A percentile compares a stretch with the other conserved stretches of the same genome.
phyloP scores from a whole-genome alignment of 768 basidiomycete species.

The Rhodotorula paludigena region DNA sequence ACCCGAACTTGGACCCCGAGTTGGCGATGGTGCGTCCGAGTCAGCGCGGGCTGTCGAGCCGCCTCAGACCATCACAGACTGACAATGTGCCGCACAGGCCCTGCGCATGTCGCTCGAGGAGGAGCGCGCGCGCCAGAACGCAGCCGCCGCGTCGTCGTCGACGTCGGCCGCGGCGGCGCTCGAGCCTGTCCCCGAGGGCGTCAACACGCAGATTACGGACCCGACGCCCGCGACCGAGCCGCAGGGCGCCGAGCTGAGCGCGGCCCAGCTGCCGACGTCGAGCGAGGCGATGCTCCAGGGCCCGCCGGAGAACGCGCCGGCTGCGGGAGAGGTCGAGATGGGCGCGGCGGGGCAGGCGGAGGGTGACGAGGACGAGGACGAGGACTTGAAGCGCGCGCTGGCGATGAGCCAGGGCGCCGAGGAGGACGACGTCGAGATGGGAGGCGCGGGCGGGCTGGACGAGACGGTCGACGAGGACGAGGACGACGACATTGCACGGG shows the following conservation, averaged over 20 bases:
- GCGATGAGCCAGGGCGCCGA: conserved; percentile 53
- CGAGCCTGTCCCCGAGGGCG: conserved; percentile 48
- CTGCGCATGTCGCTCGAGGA: conserved; percentile 97
- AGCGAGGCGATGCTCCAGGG: conserved; percentile 39
- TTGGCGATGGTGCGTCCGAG: conserved; percentile 75
- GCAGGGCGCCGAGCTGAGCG: conserved; percentile 34
- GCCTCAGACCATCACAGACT: too few relatives aligned
- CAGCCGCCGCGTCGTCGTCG: conserved; percentile 50
- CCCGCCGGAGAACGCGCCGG: conserved; percentile 37
- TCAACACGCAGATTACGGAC: conserved; percentile 26
- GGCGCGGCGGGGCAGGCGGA: conserved; percentile 27
- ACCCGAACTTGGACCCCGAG: conserved; percentile 92
- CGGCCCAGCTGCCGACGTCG: conserved; percentile 29
- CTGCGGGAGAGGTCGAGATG: conserved; percentile 27
- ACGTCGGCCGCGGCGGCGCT: conserved; percentile 43
- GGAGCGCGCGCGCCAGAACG: conserved; percentile 65
- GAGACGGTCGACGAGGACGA: too few relatives aligned
- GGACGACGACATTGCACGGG: conserved; percentile 70
- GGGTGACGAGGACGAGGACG: conserved; percentile 69
- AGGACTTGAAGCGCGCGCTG: conserved; percentile 68
- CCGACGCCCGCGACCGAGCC: conserved; percentile 41
- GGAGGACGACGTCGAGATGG: conserved; percentile 52
- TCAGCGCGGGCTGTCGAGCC: too few relatives aligned
- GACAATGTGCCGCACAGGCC: conserved; percentile 56
- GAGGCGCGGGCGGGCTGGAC: too few relatives aligned